Conservation (phyloP, 140 eudicot species). For the Flaveria floridana region DNA sequence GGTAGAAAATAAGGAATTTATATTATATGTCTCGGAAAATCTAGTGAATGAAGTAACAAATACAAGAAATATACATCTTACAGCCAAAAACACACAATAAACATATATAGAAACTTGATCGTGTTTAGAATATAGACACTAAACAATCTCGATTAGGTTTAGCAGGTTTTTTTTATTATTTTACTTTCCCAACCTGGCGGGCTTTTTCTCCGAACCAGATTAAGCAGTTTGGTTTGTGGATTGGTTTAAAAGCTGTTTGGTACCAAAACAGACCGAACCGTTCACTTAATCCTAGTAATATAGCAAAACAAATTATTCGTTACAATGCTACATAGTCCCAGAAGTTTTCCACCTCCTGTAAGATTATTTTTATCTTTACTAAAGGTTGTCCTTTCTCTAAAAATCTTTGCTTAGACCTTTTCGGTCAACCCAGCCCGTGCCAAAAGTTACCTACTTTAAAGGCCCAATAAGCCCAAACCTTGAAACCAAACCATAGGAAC, state of each 20-base stretch:
- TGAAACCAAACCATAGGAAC: background rate
- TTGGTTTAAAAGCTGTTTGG: background rate
- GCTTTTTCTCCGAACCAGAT: background rate
- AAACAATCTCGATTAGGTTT: background rate
- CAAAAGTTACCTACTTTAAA: background rate
- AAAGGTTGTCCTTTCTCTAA: background rate
- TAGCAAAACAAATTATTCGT: too few species aligned
- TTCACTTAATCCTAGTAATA: background rate
- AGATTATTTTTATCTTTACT: background rate
- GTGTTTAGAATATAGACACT: background rate
- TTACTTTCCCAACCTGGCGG: background rate
- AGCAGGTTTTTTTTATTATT: background rate
- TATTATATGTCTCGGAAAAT: slow-evolving; percentile 13
- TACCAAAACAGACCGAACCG: background rate
- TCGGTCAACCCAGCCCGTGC: background rate
- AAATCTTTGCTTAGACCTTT: background rate
- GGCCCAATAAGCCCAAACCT: background rate
- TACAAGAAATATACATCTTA: background rate
- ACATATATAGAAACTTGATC: background rate
- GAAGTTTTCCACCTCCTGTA: background rate
- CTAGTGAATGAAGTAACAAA: background rate
- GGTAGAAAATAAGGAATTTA: background rate
- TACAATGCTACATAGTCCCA: background rate
- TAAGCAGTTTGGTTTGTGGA: background rate
- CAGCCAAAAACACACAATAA: background rate